phyloP scores from a whole-genome alignment of 1,284 basidiomycete species.

The Puccinia hordei region DNA sequence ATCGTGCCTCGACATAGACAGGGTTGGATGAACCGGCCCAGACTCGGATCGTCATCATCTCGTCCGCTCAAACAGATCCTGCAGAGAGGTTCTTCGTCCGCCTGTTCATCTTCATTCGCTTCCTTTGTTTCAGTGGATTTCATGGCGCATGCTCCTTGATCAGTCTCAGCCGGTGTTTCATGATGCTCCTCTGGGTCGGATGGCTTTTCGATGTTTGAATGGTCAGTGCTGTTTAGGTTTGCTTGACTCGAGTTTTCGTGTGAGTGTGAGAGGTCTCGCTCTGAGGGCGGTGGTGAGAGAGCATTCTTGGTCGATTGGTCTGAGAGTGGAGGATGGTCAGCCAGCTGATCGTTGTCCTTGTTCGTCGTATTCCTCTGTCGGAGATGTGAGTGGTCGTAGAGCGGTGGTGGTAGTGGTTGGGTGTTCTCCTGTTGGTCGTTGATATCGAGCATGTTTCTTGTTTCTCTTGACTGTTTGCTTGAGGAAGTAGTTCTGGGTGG shows the following conservation, averaged over 20 bases:
- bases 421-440: neutral
- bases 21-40: slow-evolving; percentile 45
- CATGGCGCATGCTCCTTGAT: neutral
- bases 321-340: neutral
- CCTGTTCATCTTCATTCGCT: neutral
- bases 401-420: too few species aligned
- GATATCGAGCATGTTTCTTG: neutral
- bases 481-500: too few species aligned
- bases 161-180: neutral
- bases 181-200: neutral
- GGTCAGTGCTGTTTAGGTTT: neutral
- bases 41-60: slow-evolving; percentile 22
- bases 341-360: neutral
- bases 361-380: neutral
- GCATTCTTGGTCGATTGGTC: neutral
- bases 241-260: neutral
- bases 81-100: slow-evolving; percentile 39
- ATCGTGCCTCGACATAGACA: slow-evolving; percentile 49
- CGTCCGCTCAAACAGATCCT: slow-evolving; percentile 34
- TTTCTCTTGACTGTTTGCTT: neutral
- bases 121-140: neutral
- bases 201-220: neutral
- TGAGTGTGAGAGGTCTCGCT: neutral
- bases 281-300: neutral
- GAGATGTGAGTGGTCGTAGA: neutral